Evolutionary conservation across 352 stramenopile species (phyloP), one percentile per base, ranked within the genome.

Genomic region (Globisporangium alternatum): DNA sequence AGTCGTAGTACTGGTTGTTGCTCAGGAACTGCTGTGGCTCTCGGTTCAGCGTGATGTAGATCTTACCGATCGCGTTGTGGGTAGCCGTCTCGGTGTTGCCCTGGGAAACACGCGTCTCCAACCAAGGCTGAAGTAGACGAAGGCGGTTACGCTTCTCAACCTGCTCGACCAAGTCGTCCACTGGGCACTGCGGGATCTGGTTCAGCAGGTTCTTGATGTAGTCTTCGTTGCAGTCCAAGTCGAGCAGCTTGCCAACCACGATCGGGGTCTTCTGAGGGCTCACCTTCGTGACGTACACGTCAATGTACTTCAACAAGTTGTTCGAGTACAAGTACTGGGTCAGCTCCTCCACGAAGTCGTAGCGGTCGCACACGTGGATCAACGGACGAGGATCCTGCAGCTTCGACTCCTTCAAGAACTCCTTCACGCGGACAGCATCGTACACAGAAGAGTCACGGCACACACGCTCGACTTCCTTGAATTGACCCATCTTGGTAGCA

Each of bases 1-100:
- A 98, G 74, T 99, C 97, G 83, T 99, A 99, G 75, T 99, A 99
- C 91, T 99, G 98, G 83, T 99, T 99, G 90, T 99, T 99, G 45
- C 91, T 93, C 76, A 99, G 85, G 81, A 99, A 99, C 64, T 98
- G 92, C 76, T 99, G 97, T 9, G 98, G 97, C 66, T 99, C 98
- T 72, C 97, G 96, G 86, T 99, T 99, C 64, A 99, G 82, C 39
- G 97, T 99, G 54, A 99, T 97, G 88, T 99, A 99, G 79, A 99
- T 99, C 91, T 99, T 99, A 77, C 98, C 98, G 52, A 99, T 95
- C 43, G 98, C 97, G 75, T 99, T 99, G 88, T 99, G 98, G 17
- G 97, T 99, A 39, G 97, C 97, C 30, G 96, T 96, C 71, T 99
- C 97, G 13, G 96, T 99, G 78, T 98, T 99, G 64, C 98, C 98